A percentile compares a stretch with the other conserved stretches of the same genome.
Evolutionary conservation across 495 filamentous ascomycete genomes (phyloP).

Genomic region (Aspergillus sparsus): DNA sequence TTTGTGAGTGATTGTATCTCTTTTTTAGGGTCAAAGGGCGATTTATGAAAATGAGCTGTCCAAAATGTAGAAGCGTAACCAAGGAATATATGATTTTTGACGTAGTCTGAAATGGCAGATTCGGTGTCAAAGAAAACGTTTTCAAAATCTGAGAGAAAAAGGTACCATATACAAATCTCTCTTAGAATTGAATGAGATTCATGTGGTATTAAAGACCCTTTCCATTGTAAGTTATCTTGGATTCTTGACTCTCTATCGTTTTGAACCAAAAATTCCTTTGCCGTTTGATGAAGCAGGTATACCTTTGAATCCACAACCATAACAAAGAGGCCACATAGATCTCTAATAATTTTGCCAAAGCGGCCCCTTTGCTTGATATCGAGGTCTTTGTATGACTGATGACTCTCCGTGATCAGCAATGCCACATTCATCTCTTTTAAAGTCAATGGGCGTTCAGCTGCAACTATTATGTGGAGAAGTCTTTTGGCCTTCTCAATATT

Average conservation of each 20-base stretch:
- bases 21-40: neutral
- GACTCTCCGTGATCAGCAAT: neutral
- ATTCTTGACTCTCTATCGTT: neutral
- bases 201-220: neutral
- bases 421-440: constrained; percentile 2
- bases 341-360: neutral
- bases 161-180: neutral
- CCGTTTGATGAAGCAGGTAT: constrained; percentile 3
- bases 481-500: neutral
- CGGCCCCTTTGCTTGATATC: neutral
- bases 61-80: neutral
- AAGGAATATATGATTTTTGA: neutral
- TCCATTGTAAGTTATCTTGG: neutral
- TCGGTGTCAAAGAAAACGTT: neutral
- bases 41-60: neutral
- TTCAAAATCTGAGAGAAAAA: neutral
- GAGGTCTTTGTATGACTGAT: neutral
- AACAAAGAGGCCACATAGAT: neutral
- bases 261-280: constrained; percentile 2
- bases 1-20: neutral
- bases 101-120: neutral
- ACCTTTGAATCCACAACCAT: neutral
- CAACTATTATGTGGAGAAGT: neutral
- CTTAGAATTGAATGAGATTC: neutral
- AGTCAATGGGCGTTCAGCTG: neutral